phyloP scores from a whole-genome alignment of 495 filamentous ascomycete species.

The Terfezia boudieri region DNA sequence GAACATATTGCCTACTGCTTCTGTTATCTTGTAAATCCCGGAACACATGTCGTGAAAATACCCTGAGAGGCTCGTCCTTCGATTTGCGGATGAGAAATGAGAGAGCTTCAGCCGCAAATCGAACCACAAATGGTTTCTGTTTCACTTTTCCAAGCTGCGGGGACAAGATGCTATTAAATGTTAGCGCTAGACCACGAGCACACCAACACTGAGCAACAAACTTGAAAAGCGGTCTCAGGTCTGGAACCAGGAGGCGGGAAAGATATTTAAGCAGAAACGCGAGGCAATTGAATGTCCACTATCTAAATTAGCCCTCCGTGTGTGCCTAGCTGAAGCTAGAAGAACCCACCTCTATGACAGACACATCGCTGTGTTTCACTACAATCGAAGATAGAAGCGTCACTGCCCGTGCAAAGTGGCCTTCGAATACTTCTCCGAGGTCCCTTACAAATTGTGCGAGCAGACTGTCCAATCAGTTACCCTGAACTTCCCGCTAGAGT shows the following conservation, averaged over 20 bases:
- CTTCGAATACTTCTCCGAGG: slow-evolving; percentile 68
- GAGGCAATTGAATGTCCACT: slow-evolving; percentile 90
- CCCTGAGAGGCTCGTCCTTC: slow-evolving; percentile 46
- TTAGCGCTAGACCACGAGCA: not conserved
- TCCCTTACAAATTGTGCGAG: slow-evolving; percentile 82
- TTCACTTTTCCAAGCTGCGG: slow-evolving; percentile 65
- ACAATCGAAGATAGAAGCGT: slow-evolving; percentile 42
- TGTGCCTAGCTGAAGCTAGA: slow-evolving; percentile 23
- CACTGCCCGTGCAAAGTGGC: slow-evolving; percentile 52
- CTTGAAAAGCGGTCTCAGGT: slow-evolving; percentile 61
- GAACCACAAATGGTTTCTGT: slow-evolving; percentile 61
- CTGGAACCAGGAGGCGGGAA: slow-evolving; percentile 58
- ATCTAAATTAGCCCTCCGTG: slow-evolving; percentile 51
- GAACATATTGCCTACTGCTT: slow-evolving; percentile 40
- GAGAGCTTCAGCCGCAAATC: slow-evolving; percentile 85
- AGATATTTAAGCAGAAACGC: slow-evolving; percentile 96
- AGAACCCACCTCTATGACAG: slow-evolving; percentile 12
- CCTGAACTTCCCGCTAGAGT: not conserved
- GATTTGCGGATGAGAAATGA: slow-evolving; percentile 85
- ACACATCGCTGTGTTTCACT: slow-evolving; percentile 31
- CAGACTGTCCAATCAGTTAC: slow-evolving; percentile 21
- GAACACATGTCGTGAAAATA: slow-evolving; percentile 44
- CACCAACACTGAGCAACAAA: not conserved
- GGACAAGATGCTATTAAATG: slow-evolving; percentile 33
- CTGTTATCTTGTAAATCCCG: slow-evolving; percentile 37